Evolutionary conservation across 1,284 basidiomycete genomes (phyloP), one percentile per base, ranked within the genome.

Genomic region (Tylopilus sp.): DNA sequence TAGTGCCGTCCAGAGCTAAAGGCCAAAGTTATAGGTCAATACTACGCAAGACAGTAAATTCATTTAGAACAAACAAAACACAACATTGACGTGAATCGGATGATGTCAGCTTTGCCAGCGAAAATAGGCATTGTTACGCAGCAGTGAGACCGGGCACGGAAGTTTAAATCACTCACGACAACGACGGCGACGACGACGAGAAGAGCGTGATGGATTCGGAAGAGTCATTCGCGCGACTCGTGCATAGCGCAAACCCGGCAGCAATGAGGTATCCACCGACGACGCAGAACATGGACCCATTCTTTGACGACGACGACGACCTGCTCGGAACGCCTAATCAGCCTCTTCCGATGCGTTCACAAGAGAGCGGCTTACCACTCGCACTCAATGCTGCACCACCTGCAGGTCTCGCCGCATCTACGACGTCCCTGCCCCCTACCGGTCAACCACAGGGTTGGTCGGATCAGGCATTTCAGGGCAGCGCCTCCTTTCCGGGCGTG

Each of bases 291-390:
- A 82, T 94, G 78, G 92, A 94, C 78, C 92, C 92, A 3, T 94
- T 94, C 79, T 94, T 94, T 77, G 91, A 92, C 79, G 92, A 94
- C 74, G 91, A 91, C 70, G 89, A 89, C 67, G 72, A 77, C 22
- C 67, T 74, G 2, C 47, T 73, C 58, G 58, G 52, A 18, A 4
- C 51, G 15, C 1, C 47, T 57, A 16, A 36, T 53, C 58, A 72
- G 81, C 58, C 81, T 83, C n/a, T 75, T 78, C 89, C 62, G 47
- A 90, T 89, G 88, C 87, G 87, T 69, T 91, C 89, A 18, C 89
- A 91, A 72, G 91, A 91, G 72, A 92, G 89, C 73, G 88, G 87
- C 16, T 77, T 92, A 2, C 89, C 89, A 51, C 80, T 94, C 58
- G 79, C 89, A 12, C 80, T 79, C 62, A 77, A 84, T 32, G 90